Conservation (phyloP, 345 rosid species). For the Citrus australasica region DNA sequence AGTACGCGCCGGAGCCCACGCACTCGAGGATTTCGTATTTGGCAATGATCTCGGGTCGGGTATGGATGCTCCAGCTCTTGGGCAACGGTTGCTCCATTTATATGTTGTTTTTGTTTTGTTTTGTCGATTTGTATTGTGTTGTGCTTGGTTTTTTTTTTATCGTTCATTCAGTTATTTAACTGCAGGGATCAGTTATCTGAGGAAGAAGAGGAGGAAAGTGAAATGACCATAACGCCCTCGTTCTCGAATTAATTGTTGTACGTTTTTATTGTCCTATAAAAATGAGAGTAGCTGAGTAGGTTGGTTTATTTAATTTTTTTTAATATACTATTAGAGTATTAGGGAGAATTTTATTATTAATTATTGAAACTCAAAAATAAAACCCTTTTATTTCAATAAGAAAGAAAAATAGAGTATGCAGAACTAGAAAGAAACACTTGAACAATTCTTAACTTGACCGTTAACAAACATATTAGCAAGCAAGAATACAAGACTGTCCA, state of each 20-base stretch:
- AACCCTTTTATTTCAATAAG: too few species aligned
- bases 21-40: slow-evolving; percentile 84
- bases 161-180: background rate
- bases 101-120: background rate
- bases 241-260: background rate
- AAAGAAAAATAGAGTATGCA: too few species aligned
- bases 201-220: background rate
- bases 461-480: too few species aligned
- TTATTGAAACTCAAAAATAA: too few species aligned
- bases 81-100: slow-evolving; percentile 45
- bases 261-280: background rate
- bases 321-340: background rate
- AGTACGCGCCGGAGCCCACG: slow-evolving; percentile 87
- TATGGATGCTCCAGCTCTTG: slow-evolving; percentile 98
- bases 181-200: too few species aligned
- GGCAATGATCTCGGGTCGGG: slow-evolving; percentile 74
- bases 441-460: too few species aligned
- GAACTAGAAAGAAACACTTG: too few species aligned
- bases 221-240: background rate
- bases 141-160: background rate
- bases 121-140: background rate
- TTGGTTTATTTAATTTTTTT: too few species aligned
- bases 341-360: too few species aligned
- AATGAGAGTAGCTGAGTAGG: too few species aligned
- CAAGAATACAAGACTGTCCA: too few species aligned